Evolutionary conservation across 306 rosid genomes (phyloP), one percentile per base, ranked within the genome.

Genomic region (Vicia villosa): DNA sequence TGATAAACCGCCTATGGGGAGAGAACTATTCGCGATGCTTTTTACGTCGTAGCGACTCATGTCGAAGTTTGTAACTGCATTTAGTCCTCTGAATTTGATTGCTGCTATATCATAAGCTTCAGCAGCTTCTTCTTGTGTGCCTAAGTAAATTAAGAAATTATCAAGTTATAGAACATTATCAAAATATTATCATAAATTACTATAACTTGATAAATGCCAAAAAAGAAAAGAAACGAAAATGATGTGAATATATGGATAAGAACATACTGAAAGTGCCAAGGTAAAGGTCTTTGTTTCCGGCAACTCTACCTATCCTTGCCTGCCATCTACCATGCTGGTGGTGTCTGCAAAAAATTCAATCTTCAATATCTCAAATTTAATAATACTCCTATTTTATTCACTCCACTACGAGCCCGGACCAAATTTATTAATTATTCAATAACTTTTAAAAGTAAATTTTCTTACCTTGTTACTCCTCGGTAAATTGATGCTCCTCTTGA

Each of bases 301-400:
- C 97, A 21, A 94, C 98, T 75, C 98, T 84, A 74, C 98, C 97
- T 26, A 90, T 94, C 80, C 98, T 94, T 66, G 98, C 97, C 84
- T 94, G 98, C 98, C 98, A 94, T 77, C 97, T 83, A 17, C 98
- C 98, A 81, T 94, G 98, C 86, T 94, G 98, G 72, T 94, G 98
- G 77, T 94, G 97, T 77, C 98, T 94, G 77, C 59, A 19, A 19
- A 6, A 63, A 71, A 56, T 55, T 24, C 1, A 52, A 50, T n/a
- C 2, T 52, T 52, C 37, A 24, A 24, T 11, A 55, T 55, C 37
- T 4, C 22, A 40, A 60, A 61, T 49, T 28, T n/a, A 46, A 46
- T 6, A 32, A 6, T 32, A 32, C 37, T 13, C 3, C 20, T 67
- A 19, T 34, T 73, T 30, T 69, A 57, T 79, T 60, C 66, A 61